Evolutionary conservation across 768 basidiomycete species (phyloP).

Genomic region (Pleurotus pulmonarius): DNA sequence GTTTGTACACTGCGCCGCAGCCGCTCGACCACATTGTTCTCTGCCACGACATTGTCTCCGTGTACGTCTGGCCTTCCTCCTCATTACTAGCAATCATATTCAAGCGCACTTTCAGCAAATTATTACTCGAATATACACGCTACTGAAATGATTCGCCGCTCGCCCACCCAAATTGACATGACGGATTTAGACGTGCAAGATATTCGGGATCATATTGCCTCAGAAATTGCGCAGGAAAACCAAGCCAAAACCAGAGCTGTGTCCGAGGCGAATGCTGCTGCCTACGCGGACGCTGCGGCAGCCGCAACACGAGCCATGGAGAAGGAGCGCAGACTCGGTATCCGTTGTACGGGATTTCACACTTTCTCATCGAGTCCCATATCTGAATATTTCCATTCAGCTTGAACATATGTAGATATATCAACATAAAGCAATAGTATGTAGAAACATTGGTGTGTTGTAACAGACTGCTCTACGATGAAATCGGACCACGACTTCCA

Average conservation of each 20-base stretch:
- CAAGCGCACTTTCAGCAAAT: too few species aligned
- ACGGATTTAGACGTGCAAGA: constrained; percentile 78
- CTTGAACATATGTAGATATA: background rate
- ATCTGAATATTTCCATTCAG: too few species aligned
- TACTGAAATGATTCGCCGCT: constrained; percentile 63
- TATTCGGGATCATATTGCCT: constrained; percentile 55
- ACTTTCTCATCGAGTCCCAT: too few species aligned
- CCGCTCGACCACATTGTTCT: constrained; percentile 12
- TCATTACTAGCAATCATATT: too few species aligned
- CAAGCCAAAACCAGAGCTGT: background rate
- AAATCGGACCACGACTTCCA: background rate
- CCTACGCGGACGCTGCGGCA: constrained; percentile 2
- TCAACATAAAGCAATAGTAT: background rate
- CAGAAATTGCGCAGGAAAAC: constrained; percentile 37
- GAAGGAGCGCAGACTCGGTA: constrained; percentile 5
- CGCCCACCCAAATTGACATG: constrained; percentile 75
- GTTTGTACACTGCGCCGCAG: constrained; percentile 11
- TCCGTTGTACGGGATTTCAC: background rate
- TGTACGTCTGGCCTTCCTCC: background rate
- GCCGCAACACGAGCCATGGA: constrained; percentile 1
- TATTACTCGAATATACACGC: too few species aligned
- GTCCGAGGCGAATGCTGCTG: background rate
- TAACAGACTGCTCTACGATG: background rate
- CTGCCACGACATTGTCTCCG: constrained; percentile 7
- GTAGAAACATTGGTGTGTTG: background rate